Percentiles rank a stretch among this genome's conserved stretches.
Conservation (phyloP, 768 basidiomycete species). For the Sutorius australiensis region DNA sequence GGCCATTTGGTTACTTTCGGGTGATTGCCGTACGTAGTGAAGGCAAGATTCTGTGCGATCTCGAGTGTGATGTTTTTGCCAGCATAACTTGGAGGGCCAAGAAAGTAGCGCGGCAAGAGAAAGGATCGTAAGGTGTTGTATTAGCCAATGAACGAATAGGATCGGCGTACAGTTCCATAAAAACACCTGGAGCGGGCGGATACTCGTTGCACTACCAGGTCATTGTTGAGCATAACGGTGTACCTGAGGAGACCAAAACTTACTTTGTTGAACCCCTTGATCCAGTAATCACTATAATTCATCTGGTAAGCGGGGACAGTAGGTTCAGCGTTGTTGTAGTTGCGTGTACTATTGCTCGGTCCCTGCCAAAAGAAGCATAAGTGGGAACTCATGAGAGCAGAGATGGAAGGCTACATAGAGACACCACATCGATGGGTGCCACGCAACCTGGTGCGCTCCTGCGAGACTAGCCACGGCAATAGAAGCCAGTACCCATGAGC, state of each 20-base stretch:
- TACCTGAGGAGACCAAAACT: background rate
- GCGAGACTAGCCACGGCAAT: conserved; percentile 11
- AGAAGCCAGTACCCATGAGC: conserved; percentile 1
- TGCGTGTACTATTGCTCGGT: background rate
- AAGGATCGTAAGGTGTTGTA: background rate
- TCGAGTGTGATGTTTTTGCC: background rate
- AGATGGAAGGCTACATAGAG: conserved; percentile 2
- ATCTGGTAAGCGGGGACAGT: background rate
- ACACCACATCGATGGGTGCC: background rate
- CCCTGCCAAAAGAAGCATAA: conserved; percentile 6
- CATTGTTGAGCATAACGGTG: background rate
- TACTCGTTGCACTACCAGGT: background rate
- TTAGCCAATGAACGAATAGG: background rate
- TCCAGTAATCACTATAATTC: background rate
- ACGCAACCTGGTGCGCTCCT: conserved; percentile 2
- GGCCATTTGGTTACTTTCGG: background rate
- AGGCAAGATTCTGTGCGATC: conserved; percentile 2
- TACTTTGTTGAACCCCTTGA: background rate
- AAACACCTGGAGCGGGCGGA: background rate
- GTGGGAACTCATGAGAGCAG: background rate
- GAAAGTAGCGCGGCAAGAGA: background rate
- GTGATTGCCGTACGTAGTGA: background rate
- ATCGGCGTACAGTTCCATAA: conserved; percentile 11
- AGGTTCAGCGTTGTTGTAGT: background rate
- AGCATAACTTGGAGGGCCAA: background rate